These are phyloP conservation scores for Paraconiothyrium brasiliense DNA, from an alignment of 2,329 filamentous ascomycete genomes.

Conservation along the genomic window DNA sequence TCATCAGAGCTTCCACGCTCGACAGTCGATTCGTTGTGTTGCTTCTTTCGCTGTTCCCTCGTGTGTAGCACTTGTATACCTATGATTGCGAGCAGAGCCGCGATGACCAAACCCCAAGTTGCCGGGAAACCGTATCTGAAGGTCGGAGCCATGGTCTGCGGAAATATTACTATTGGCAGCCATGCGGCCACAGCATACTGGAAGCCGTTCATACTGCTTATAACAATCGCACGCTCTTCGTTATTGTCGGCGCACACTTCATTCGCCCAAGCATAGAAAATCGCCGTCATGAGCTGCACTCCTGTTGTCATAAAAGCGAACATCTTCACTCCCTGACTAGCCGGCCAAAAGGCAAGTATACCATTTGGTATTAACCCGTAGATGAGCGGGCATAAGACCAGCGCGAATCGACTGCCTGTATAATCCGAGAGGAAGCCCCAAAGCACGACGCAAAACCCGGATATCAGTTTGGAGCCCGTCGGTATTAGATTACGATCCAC, in stretches of 20 bases:
- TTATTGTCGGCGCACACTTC: constrained; percentile 45
- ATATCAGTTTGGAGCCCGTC: constrained; percentile 19
- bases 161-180: constrained; percentile 47
- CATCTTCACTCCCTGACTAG: constrained; percentile 38
- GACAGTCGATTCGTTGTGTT: not conserved
- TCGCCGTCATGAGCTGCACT: constrained; percentile 48
- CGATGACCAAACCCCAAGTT: constrained; percentile 21
- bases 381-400: constrained; percentile 28
- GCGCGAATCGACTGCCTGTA: constrained; percentile 20
- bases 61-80: constrained; percentile 10
- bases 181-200: constrained; percentile 45
- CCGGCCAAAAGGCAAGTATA: constrained; percentile 34
- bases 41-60: not conserved
- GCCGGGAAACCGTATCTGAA: constrained; percentile 31
- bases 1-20: not conserved
- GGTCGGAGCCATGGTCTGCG: constrained; percentile 43
- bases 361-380: constrained; percentile 44
- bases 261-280: constrained; percentile 49
- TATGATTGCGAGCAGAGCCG: constrained; percentile 17
- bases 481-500: constrained; percentile 26
- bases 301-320: constrained; percentile 42
- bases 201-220: constrained; percentile 46
- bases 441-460: constrained; percentile 23
- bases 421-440: constrained; percentile 32
- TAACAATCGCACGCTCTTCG: constrained; percentile 45